phyloP scores from a whole-genome alignment of 2,329 filamentous ascomycete genomes.

The Bipolaris victoriae region DNA sequence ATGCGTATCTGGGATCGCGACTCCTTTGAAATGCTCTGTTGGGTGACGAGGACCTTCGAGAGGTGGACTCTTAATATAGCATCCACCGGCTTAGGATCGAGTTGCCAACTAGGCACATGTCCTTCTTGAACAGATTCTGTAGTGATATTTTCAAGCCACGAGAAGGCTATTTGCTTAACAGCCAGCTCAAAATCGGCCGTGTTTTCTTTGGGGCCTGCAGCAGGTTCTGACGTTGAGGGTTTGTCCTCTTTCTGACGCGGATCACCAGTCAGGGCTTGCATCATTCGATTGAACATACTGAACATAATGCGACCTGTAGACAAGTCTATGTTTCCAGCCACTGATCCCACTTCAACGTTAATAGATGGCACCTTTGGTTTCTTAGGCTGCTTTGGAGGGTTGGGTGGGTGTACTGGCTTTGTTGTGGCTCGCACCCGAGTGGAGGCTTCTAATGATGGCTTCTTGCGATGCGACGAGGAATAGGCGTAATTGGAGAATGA shows the following conservation, averaged over 20 bases:
- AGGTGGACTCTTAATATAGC: slow-evolving; percentile 38
- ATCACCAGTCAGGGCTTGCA: slow-evolving; percentile 28
- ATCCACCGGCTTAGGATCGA: slow-evolving; percentile 35
- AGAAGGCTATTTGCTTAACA: slow-evolving; percentile 37
- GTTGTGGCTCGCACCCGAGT: slow-evolving; percentile 23
- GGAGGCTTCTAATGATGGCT: slow-evolving; percentile 31
- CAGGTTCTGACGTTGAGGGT: neutral
- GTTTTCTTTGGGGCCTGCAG: neutral
- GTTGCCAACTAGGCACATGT: slow-evolving; percentile 7
- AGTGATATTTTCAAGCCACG: slow-evolving; percentile 41
- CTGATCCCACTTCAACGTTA: slow-evolving; percentile 43
- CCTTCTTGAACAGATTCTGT: slow-evolving; percentile 30
- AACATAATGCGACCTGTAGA: slow-evolving; percentile 45
- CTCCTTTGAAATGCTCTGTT: slow-evolving; percentile 22
- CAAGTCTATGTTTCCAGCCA: slow-evolving; percentile 44
- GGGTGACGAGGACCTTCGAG: slow-evolving; percentile 33
- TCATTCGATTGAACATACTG: slow-evolving; percentile 35
- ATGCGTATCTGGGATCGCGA: slow-evolving; percentile 37
- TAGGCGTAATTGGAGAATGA: slow-evolving; percentile 57
- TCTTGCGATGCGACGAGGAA: slow-evolving; percentile 43
- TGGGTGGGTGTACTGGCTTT: slow-evolving; percentile 13
- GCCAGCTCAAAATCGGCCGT: slow-evolving; percentile 29
- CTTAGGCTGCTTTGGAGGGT: slow-evolving; percentile 11
- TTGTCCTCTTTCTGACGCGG: slow-evolving; percentile 2
- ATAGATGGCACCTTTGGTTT: slow-evolving; percentile 25